These are phyloP conservation scores for Neospermospora avenae DNA, from an alignment of 2,329 filamentous ascomycete genomes.

Conservation along the genomic window DNA sequence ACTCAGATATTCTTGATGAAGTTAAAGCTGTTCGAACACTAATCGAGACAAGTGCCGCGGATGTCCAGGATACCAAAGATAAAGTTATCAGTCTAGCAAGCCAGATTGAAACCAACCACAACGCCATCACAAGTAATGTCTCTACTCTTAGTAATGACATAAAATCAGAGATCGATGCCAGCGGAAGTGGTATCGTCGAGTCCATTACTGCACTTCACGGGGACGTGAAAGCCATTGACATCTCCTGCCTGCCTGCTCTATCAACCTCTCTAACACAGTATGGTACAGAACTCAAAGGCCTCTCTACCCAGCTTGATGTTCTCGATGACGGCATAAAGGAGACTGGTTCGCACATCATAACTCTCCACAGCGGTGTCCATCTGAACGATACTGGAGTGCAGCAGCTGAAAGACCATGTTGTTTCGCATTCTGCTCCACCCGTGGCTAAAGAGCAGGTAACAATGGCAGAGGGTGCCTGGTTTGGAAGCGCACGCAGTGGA, in stretches of 20 bases:
- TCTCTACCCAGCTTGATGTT: conserved; percentile 12
- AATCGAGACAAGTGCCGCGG: conserved; percentile 19
- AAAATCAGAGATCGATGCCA: conserved; percentile 29
- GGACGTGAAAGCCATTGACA: conserved; percentile 13
- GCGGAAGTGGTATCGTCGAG: conserved; percentile 22
- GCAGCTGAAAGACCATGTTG: conserved; percentile 11
- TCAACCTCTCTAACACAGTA: conserved; percentile 9
- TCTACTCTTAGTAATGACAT: conserved; percentile 26
- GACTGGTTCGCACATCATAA: neutral
- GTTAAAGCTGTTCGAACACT: conserved; percentile 22
- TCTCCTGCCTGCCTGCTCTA: conserved; percentile 3
- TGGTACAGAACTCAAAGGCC: conserved; percentile 9
- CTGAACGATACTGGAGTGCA: conserved; percentile 9
- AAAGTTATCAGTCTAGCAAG: conserved; percentile 14
- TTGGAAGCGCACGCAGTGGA: neutral
- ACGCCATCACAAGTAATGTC: conserved; percentile 27
- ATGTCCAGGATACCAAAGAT: conserved; percentile 17
- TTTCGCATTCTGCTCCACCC: neutral
- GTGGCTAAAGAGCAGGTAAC: neutral
- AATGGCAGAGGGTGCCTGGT: conserved; percentile 7
- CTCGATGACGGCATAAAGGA: conserved; percentile 12
- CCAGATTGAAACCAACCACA: conserved; percentile 30
- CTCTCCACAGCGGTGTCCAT: conserved; percentile 12
- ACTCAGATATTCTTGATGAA: conserved; percentile 21
- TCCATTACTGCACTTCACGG: conserved; percentile 16